Conservation (phyloP, 179 eudicot genomes). For the Corrigiola litoralis region DNA sequence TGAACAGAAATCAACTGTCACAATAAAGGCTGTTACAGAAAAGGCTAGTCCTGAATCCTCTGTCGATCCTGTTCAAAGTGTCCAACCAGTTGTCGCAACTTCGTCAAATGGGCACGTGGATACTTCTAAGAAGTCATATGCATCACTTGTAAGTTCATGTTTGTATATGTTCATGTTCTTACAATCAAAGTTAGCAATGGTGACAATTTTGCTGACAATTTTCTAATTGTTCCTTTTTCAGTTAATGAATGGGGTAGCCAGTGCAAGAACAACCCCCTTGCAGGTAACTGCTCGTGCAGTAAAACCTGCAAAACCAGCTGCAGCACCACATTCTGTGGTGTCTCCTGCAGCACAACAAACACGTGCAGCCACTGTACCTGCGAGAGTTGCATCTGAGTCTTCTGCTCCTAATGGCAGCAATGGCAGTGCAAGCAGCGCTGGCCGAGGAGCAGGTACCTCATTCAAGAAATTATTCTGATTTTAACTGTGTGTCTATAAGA, state of each 20-base stretch:
- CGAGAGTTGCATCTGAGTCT: constrained; percentile 13
- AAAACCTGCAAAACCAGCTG: constrained; percentile 19
- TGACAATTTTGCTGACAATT: too few species aligned
- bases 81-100: constrained; percentile 28
- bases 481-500: too few species aligned
- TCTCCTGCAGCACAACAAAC: constrained; percentile 21
- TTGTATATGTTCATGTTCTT: background rate
- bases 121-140: constrained; percentile 78
- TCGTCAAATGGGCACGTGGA: constrained; percentile 37
- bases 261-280: constrained; percentile 24
- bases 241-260: constrained; percentile 36
- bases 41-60: constrained; percentile 13
- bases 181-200: background rate
- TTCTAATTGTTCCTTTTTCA: too few species aligned
- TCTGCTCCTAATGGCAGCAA: constrained; percentile 32
- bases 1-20: constrained; percentile 12
- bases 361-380: constrained; percentile 16
- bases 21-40: too few species aligned
- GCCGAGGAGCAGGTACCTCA: constrained; percentile 48
- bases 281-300: constrained; percentile 31
- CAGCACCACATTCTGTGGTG: constrained; percentile 20
- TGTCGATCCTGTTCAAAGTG: constrained; percentile 9
- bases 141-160: constrained; percentile 57
- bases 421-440: constrained; percentile 28
- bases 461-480: background rate